These are phyloP conservation scores for Chrysopogon serrulatus DNA, from an alignment of 176 grass and related monocot genomes.

Conservation along the genomic window DNA sequence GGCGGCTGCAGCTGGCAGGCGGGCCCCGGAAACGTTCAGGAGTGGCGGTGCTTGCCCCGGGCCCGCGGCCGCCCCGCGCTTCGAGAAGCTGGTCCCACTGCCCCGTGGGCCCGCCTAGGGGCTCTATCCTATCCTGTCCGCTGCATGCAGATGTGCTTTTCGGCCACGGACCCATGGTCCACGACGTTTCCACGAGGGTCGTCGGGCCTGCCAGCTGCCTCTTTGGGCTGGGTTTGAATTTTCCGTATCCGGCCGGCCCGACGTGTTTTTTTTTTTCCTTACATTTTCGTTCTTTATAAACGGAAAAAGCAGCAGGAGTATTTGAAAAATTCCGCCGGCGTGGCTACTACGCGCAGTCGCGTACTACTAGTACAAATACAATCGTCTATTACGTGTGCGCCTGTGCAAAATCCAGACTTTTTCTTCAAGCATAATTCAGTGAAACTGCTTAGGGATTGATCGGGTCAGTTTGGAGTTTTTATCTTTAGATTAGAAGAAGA, in stretches of 20 bases:
- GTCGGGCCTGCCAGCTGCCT: not conserved
- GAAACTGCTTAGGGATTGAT: not conserved
- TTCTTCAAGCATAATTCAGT: not conserved
- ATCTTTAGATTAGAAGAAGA: too few relatives aligned
- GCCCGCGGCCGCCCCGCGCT: not conserved
- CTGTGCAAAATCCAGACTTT: not conserved
- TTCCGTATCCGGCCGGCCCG: too few relatives aligned
- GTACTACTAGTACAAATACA: too few relatives aligned
- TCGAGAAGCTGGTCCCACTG: not conserved
- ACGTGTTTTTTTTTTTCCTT: not conserved
- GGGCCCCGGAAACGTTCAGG: not conserved
- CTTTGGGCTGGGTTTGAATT: not conserved
- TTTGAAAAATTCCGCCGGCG: not conserved
- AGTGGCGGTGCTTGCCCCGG: too few relatives aligned
- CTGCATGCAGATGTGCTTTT: not conserved
- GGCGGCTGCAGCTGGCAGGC: not conserved
- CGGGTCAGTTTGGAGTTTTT: not conserved
- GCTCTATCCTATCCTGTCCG: too few relatives aligned
- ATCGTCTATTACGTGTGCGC: too few relatives aligned
- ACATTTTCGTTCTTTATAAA: not conserved
- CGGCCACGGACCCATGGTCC: not conserved
- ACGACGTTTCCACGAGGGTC: not conserved
- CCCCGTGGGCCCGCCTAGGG: not conserved
- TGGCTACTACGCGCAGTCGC: too few relatives aligned
- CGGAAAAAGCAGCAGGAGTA: too few relatives aligned